Evolutionary conservation across 495 filamentous ascomycete genomes (phyloP).

Genomic region (Lasiosphaeria ovina): DNA sequence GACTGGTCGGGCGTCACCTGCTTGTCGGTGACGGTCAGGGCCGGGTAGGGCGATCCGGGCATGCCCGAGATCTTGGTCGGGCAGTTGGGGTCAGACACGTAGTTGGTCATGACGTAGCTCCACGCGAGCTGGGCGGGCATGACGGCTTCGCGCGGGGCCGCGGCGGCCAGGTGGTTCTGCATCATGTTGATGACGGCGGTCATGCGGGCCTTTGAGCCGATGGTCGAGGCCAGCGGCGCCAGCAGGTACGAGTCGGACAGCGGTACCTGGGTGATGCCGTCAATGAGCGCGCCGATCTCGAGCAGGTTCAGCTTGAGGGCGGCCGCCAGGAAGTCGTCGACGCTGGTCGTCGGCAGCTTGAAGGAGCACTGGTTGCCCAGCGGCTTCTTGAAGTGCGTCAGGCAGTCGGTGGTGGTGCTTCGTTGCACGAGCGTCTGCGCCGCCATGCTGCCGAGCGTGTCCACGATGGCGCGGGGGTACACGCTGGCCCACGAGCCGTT

Average conservation of each 20-base stretch:
- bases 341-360: constrained; percentile 18
- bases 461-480: constrained; percentile 37
- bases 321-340: constrained; percentile 32
- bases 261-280: constrained; percentile 53
- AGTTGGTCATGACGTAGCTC: constrained; percentile 31
- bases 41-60: constrained; percentile 20
- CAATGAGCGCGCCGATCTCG: constrained; percentile 55
- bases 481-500: constrained; percentile 30
- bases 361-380: constrained; percentile 28
- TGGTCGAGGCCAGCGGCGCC: constrained; percentile 29
- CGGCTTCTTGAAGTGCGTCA: constrained; percentile 35
- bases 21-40: constrained; percentile 20
- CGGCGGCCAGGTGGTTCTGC: constrained; percentile 35
- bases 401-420: constrained; percentile 31
- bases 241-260: constrained; percentile 44
- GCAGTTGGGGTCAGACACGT: constrained; percentile 25
- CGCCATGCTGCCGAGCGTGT: constrained; percentile 33
- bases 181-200: constrained; percentile 44
- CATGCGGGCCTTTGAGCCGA: constrained; percentile 39
- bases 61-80: constrained; percentile 15
- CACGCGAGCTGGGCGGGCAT: constrained; percentile 35
- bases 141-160: constrained; percentile 35
- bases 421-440: constrained; percentile 39
- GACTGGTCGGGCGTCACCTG: constrained; percentile 7
- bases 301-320: constrained; percentile 44